Conservation (phyloP, 441 rosid genomes). For the Iberis amara region DNA sequence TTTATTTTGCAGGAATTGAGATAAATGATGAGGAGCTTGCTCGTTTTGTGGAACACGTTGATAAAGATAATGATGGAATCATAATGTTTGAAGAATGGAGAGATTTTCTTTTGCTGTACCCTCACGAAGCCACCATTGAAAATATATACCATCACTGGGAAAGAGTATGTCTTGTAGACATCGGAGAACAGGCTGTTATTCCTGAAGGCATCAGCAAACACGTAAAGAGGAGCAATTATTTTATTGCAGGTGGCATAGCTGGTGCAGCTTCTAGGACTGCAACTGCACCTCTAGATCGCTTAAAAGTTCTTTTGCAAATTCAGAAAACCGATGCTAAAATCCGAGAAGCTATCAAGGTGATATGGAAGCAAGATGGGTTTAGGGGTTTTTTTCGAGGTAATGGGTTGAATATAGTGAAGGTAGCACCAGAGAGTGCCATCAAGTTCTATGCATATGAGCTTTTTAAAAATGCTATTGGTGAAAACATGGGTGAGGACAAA, state of each 20-base stretch:
- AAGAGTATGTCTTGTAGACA: slow-evolving; percentile 61
- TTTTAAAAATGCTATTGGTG: slow-evolving; percentile 39
- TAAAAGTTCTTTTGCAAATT: slow-evolving; percentile 57
- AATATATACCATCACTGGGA: slow-evolving; percentile 57
- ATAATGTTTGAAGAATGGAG: slow-evolving; percentile 68
- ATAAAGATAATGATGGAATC: slow-evolving; percentile 55
- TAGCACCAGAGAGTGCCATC: slow-evolving; percentile 65
- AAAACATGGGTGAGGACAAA: slow-evolving; percentile 33
- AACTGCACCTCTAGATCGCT: slow-evolving; percentile 60
- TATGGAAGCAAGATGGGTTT: slow-evolving; percentile 49
- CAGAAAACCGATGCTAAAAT: slow-evolving; percentile 44
- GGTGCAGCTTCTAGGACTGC: slow-evolving; percentile 63
- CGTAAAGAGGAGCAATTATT: slow-evolving; percentile 47
- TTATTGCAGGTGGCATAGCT: slow-evolving; percentile 57
- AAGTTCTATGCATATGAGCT: slow-evolving; percentile 53
- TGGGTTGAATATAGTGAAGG: slow-evolving; percentile 55
- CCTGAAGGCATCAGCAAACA: slow-evolving; percentile 59
- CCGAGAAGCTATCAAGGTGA: slow-evolving; percentile 43
- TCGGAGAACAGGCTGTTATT: slow-evolving; percentile 59
- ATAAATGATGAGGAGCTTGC: slow-evolving; percentile 61
- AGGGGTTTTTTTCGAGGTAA: slow-evolving; percentile 52
- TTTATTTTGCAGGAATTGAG: slow-evolving; percentile 53
- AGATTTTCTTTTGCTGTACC: slow-evolving; percentile 58
- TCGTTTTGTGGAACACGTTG: slow-evolving; percentile 58
- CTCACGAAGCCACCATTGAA: slow-evolving; percentile 63